Base-by-base conservation (phyloP, 2,329 filamentous ascomycete genomes). In the Stemphylium vesicarium region DNA sequence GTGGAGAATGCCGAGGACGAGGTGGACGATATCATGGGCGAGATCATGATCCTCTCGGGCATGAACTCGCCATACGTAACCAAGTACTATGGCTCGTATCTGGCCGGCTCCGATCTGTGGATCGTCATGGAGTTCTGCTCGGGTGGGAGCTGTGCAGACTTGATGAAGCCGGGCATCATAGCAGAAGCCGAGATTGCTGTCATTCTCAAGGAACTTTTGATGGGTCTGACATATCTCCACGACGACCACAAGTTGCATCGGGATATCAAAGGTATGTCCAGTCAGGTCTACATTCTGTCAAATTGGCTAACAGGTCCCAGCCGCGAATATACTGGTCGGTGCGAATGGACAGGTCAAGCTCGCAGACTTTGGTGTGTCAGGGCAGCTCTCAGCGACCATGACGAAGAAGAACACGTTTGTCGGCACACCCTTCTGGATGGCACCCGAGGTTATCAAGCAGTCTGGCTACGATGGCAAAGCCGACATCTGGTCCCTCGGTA, bases 51-150 rank as follows among this genome's bases (percentile, higher is more conserved):
- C 68, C 84, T 99, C 50, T 96, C 95, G 29, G 94, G 96, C 77
- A 86, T 99, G 63, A 91, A 96, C 78, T 98, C 94, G 15, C 92
- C 92, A 15, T 96, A 96, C 73, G 94, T 98, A 59, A 99, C 95
- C 35, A 95, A 96, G 77, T 99, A 99, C 81, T 92, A 96, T 79
- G 95, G 95, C 64, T 97, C 94, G 52, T 98, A 95, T 72, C 87
- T 96, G 65, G 96, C 96, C 72, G 95, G 94, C 20, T 95, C 93
- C 2, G 91, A 98, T 79, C 80, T 99, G 69, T 99, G 95, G 95
- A 99, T 99, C 67, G 92, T 98, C 75, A 99, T 99, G 95, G 95
- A 99, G 77, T 99, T 95, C 71, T 99, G 95, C 77, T 93, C 94
- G 1, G 95, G 95, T 18, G 95, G 95, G 4, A 98, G 94, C 78